Percentiles rank a stretch among this genome's conserved stretches.
Conservation (phyloP, 2,329 filamentous ascomycete genomes). For the Sclerotinia sclerotiorum region DNA sequence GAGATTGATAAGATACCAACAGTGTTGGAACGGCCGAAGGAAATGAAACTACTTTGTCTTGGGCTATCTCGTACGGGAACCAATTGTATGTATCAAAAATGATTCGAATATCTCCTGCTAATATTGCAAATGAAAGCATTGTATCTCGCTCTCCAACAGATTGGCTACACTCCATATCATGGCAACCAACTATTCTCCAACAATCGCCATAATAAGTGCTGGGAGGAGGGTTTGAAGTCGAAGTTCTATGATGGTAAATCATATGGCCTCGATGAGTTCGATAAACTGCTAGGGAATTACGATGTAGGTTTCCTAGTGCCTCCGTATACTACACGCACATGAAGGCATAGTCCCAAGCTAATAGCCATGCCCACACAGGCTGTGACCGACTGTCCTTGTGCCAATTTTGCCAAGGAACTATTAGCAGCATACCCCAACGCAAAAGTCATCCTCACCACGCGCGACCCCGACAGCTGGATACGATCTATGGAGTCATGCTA, state of each 20-base stretch:
- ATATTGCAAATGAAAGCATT: not conserved
- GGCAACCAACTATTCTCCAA: not conserved
- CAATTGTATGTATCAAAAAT: not conserved
- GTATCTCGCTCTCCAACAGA: not conserved
- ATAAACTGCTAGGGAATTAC: not conserved
- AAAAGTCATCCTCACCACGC: not conserved
- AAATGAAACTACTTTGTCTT: not conserved
- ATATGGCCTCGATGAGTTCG: not conserved
- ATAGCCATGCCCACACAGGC: not conserved
- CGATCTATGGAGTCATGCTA: not conserved
- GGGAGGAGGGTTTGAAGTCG: not conserved
- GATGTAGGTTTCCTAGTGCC: not conserved
- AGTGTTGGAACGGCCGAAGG: not conserved
- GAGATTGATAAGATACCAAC: conserved; percentile 1
- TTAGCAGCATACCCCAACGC: not conserved
- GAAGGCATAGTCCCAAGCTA: not conserved
- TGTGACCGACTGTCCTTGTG: not conserved
- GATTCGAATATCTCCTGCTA: not conserved
- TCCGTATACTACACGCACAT: not conserved
- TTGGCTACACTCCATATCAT: not conserved
- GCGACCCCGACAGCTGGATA: not conserved
- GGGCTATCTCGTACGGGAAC: not conserved
- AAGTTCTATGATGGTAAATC: not conserved
- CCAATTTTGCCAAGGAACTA: not conserved
- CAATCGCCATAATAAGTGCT: not conserved